Evolutionary conservation across 228 moss, liverwort and hornwort genomes (phyloP).

Genomic region (Sphagnum fallax): DNA sequence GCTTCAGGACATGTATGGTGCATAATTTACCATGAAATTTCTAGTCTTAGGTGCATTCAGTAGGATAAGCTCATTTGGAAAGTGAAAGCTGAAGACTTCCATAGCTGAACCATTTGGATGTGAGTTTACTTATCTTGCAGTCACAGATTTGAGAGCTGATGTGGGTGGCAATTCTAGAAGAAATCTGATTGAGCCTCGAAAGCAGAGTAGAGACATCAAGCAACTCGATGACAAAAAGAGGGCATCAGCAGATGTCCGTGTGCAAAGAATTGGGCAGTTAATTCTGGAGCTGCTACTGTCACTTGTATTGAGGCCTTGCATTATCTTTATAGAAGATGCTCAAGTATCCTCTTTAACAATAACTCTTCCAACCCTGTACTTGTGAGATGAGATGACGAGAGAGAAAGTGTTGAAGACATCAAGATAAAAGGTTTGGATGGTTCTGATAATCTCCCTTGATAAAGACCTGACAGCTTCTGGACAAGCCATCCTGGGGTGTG

Average conservation of each 20-base stretch:
- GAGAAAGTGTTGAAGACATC: too few species aligned
- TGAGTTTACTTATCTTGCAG: too few species aligned
- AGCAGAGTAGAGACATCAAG: background rate
- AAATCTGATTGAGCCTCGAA: background rate
- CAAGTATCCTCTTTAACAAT: conserved; percentile 30
- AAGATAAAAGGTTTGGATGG: too few species aligned
- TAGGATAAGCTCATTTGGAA: too few species aligned
- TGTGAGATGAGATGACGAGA: too few species aligned
- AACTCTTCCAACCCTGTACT: background rate
- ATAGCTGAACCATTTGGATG: too few species aligned
- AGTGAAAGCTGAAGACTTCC: too few species aligned
- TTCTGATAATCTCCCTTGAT: background rate
- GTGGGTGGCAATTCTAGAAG: background rate
- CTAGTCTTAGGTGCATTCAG: too few species aligned
- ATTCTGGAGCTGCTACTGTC: conserved; percentile 27
- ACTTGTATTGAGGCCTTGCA: conserved; percentile 27
- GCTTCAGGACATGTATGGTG: too few species aligned
- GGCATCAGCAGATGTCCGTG: conserved; percentile 37
- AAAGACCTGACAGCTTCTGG: conserved; percentile 26
- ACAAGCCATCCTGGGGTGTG: conserved; percentile 43
- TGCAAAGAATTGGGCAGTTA: conserved; percentile 28
- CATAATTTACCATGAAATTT: too few species aligned
- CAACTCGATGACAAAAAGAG: background rate
- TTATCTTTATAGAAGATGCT: conserved; percentile 43
- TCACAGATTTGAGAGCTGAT: too few species aligned